Base-by-base conservation (phyloP, 805 yeast genomes). In the Candida xyloterini region DNA sequence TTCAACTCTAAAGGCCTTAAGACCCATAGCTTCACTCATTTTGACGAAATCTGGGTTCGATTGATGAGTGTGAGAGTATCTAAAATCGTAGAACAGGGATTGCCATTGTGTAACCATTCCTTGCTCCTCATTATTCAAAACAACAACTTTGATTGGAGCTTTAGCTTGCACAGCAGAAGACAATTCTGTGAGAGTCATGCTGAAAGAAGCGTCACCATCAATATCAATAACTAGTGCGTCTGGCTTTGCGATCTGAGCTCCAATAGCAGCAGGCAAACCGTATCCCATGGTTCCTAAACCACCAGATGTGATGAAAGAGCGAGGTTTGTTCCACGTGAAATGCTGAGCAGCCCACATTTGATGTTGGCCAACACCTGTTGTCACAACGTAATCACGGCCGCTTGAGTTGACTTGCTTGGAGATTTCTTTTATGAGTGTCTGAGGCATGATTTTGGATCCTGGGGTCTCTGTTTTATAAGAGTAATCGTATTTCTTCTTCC, bases 31-130 rank as follows among this genome's bases (percentile, higher is more conserved):
- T 35, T 93, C 96, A 15, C 96, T 95, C 41, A 93, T 73, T 66
- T 85, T 86, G 73, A 87, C 78, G 62, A 90, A 93, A 67, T 93
- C 84, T 42, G 99, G 99, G 66, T 93, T 93, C 43, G 76, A 62
- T 71, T 93, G 99, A 69, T 93, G 98, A 16, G 99, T 91, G 68
- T 93, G 98, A n/a, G 97, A 76, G 66, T 87, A 93, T 68, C 99
- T 81, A 68, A 91, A 91, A 65, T 91, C 95, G 68, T 93, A 93
- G 74, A 93, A 93, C 47, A 93, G 71, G 10, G 96, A 84, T 72
- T 93, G 99, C 99, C 99, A 93, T 67, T 93, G 99, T 10, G 98
- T 91, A 41, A 93, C 99, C 99, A 93, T 93, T 62, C 99, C 99
- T 72, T 93, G 99, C 71, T 93, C 99, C 71, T 91, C 98, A 66